A percentile compares a stretch with the other conserved stretches of the same genome.
Conservation (phyloP, 1,284 basidiomycete genomes). For the Ustilago hordei region DNA sequence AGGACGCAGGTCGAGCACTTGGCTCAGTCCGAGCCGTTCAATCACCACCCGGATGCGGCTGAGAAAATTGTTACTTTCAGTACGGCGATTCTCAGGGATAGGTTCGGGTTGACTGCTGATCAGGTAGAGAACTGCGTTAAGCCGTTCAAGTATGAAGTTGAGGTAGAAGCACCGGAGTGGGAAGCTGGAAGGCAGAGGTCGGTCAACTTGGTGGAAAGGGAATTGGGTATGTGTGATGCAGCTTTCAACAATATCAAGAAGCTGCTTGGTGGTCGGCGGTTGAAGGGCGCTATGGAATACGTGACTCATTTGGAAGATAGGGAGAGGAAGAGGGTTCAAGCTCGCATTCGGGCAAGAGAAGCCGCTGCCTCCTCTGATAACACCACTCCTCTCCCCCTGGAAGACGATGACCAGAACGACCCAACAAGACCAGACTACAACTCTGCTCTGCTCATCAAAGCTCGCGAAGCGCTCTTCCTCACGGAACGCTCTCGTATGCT, state of each 20-base stretch:
- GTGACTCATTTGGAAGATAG: constrained; percentile 85
- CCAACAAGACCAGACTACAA: constrained; percentile 76
- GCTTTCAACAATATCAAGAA: constrained; percentile 87
- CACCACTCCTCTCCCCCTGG: not conserved
- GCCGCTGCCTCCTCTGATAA: constrained; percentile 15
- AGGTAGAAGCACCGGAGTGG: constrained; percentile 87
- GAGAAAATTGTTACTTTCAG: constrained; percentile 91
- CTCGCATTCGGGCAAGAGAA: constrained; percentile 60
- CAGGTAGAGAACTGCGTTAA: constrained; percentile 99
- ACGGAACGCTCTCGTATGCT: constrained; percentile 83
- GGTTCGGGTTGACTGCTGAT: constrained; percentile 91
- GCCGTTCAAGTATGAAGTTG: constrained; percentile 95
- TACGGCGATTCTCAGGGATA: constrained; percentile 89
- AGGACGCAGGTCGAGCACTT: constrained; percentile 89
- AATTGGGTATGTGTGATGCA: constrained; percentile 84
- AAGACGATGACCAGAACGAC: constrained; percentile 71
- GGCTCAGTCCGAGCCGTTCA: constrained; percentile 85
- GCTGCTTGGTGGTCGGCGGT: constrained; percentile 84
- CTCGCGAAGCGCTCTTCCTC: constrained; percentile 90
- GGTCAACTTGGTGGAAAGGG: constrained; percentile 83
- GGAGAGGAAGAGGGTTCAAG: constrained; percentile 76
- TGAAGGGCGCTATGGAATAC: constrained; percentile 83
- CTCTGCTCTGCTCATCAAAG: constrained; percentile 76
- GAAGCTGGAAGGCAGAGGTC: constrained; percentile 82
- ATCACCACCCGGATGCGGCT: constrained; percentile 85